phyloP scores from a whole-genome alignment of 306 rosid species.

The Coriaria nepalensis region DNA sequence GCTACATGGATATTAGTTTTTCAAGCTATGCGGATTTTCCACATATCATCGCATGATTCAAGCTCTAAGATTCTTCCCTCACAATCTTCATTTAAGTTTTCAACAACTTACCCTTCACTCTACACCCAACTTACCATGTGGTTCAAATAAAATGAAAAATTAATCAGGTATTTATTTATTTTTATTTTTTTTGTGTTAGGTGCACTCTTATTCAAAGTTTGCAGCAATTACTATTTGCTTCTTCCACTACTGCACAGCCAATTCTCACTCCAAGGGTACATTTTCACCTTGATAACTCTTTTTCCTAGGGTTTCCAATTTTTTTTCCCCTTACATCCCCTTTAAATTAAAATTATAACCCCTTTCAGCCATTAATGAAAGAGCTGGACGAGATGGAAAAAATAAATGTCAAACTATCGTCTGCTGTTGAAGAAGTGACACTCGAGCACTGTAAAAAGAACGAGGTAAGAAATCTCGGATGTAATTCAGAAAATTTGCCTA shows the following conservation, averaged over 20 bases:
- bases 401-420: slow-evolving; percentile 72
- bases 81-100: too few relatives aligned
- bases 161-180: not conserved
- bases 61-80: too few relatives aligned
- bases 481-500: not conserved
- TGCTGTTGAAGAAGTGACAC: slow-evolving; percentile 90
- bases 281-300: slow-evolving; percentile 9
- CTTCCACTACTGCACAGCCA: slow-evolving; percentile 97
- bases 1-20: too few relatives aligned
- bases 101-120: too few relatives aligned
- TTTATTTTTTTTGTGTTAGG: slow-evolving; percentile 26
- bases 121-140: too few relatives aligned
- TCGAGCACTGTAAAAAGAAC: slow-evolving; percentile 86
- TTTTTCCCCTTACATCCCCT: not conserved
- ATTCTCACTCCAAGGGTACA: slow-evolving; percentile 87
- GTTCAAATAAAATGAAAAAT: too few relatives aligned
- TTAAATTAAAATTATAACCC: not conserved
- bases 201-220: slow-evolving; percentile 87
- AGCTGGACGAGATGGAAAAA: slow-evolving; percentile 98
- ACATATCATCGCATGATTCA: too few relatives aligned
- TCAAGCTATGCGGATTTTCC: too few relatives aligned
- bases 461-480: slow-evolving; percentile 36
- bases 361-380: slow-evolving; percentile 80
- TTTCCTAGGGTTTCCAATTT: slow-evolving; percentile 12
- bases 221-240: slow-evolving; percentile 86